phyloP scores from a whole-genome alignment of 805 yeast species.

The Saccharomyces eubayanus region DNA sequence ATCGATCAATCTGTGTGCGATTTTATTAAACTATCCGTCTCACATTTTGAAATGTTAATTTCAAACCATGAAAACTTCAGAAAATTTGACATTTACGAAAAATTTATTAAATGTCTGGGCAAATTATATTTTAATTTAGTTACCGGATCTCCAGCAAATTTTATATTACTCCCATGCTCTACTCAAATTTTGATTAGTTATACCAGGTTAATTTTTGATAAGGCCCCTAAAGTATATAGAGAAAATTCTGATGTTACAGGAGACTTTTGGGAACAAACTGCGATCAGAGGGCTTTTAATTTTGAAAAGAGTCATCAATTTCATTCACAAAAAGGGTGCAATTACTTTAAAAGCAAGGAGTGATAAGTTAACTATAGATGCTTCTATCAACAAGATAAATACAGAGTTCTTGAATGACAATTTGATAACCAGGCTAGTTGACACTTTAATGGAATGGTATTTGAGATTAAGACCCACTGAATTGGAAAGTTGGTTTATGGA shows the following conservation, averaged over 20 bases:
- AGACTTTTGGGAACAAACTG: slow-evolving; percentile 66
- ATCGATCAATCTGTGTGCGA: slow-evolving; percentile 46
- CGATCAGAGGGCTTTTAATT: slow-evolving; percentile 56
- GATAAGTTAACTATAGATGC: slow-evolving; percentile 55
- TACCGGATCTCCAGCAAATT: slow-evolving; percentile 56
- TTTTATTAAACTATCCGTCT: slow-evolving; percentile 47
- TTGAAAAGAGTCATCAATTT: slow-evolving; percentile 57
- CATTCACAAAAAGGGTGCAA: slow-evolving; percentile 58
- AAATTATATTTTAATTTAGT: slow-evolving; percentile 61
- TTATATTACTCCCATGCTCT: slow-evolving; percentile 59
- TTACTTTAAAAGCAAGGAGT: slow-evolving; percentile 51
- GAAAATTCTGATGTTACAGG: slow-evolving; percentile 43
- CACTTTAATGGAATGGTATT: slow-evolving; percentile 61
- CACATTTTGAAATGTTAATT: slow-evolving; percentile 53
- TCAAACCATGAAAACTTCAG: slow-evolving; percentile 42
- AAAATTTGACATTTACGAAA: slow-evolving; percentile 42
- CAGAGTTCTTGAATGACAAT: slow-evolving; percentile 50
- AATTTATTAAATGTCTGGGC: slow-evolving; percentile 64
- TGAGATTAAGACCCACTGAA: slow-evolving; percentile 66
- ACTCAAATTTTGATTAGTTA: slow-evolving; percentile 53
- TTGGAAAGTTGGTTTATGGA: slow-evolving; percentile 74
- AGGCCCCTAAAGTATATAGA: slow-evolving; percentile 57
- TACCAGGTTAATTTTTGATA: slow-evolving; percentile 50
- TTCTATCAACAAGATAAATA: slow-evolving; percentile 46
- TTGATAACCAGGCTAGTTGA: slow-evolving; percentile 54